phyloP scores from a whole-genome alignment of 106 monocot species.

The Dendrobium chrysotoxum region DNA sequence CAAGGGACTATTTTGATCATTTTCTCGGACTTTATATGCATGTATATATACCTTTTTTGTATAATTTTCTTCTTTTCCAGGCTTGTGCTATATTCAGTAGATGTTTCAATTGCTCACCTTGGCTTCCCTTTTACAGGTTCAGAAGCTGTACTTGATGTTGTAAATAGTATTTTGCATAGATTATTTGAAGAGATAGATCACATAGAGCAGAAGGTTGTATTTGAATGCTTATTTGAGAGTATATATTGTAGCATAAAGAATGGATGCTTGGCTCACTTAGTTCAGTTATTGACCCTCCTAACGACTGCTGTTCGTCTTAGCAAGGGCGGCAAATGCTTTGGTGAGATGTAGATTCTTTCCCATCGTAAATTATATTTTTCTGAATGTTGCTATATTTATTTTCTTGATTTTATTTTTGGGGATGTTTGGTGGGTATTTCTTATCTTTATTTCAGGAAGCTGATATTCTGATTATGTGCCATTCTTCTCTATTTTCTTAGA shows the following conservation, averaged over 20 bases:
- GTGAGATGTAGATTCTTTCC: slow-evolving; percentile 28
- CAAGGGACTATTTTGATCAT: no score
- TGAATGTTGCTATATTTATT: neutral
- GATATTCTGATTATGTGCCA: slow-evolving; percentile 2
- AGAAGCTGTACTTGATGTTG: slow-evolving; percentile 41
- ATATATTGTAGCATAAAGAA: slow-evolving; percentile 26
- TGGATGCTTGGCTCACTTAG: slow-evolving; percentile 32
- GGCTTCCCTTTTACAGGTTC: slow-evolving; percentile 28
- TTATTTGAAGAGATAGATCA: slow-evolving; percentile 45
- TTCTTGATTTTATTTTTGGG: neutral
- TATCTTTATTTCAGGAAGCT: slow-evolving; percentile 4
- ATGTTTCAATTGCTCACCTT: neutral
- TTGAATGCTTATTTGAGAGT: slow-evolving; percentile 38
- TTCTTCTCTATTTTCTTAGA: slow-evolving; percentile 32
- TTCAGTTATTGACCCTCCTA: slow-evolving; percentile 52
- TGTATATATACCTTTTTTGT: neutral
- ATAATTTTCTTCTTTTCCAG: neutral
- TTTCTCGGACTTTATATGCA: no score
- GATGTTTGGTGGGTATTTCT: neutral
- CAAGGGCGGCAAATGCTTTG: slow-evolving; percentile 23
- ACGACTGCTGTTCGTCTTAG: slow-evolving; percentile 27
- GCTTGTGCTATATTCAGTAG: neutral
- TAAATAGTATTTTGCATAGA: slow-evolving; percentile 39
- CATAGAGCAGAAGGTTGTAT: slow-evolving; percentile 42
- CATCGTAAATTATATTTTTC: neutral